Percentiles rank a stretch among this genome's conserved stretches.
These are phyloP conservation scores for Fistulinella prunicolor DNA, from an alignment of 768 basidiomycete species.

Conservation along the genomic window DNA sequence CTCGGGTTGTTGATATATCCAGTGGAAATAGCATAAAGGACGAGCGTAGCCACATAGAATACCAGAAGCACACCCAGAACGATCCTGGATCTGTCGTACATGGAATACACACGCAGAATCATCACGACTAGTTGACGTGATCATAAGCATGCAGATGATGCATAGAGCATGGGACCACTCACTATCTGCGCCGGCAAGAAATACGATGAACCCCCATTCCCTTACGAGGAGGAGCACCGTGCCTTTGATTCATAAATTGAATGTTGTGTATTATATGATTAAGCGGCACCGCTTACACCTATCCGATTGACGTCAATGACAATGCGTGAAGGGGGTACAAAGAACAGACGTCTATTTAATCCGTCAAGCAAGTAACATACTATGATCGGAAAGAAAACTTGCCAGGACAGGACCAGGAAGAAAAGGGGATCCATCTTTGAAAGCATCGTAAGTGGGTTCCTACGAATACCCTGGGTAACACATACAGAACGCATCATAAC, in stretches of 20 bases:
- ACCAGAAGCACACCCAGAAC: constrained; percentile 15
- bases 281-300: constrained; percentile 15
- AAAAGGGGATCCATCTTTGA: constrained; percentile 14
- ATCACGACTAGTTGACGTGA: constrained; percentile 15
- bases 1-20: constrained; percentile 4
- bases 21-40: neutral
- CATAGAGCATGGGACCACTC: constrained; percentile 2
- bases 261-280: neutral
- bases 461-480: neutral
- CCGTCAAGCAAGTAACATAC: neutral
- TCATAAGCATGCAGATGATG: neutral
- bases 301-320: neutral
- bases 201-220: constrained; percentile 3
- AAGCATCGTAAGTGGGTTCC: neutral
- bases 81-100: constrained; percentile 17
- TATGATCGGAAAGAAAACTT: neutral
- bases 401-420: constrained; percentile 15
- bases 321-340: neutral
- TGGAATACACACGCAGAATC: constrained; percentile 24
- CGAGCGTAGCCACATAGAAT: constrained; percentile 7
- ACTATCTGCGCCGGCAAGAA: constrained; percentile 19
- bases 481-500: constrained; percentile 9
- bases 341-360: constrained; percentile 14
- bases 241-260: constrained; percentile 5
- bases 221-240: neutral